Evolutionary conservation across 257 asterid genomes (phyloP).

Genomic region (Nicotiana tabacum): DNA sequence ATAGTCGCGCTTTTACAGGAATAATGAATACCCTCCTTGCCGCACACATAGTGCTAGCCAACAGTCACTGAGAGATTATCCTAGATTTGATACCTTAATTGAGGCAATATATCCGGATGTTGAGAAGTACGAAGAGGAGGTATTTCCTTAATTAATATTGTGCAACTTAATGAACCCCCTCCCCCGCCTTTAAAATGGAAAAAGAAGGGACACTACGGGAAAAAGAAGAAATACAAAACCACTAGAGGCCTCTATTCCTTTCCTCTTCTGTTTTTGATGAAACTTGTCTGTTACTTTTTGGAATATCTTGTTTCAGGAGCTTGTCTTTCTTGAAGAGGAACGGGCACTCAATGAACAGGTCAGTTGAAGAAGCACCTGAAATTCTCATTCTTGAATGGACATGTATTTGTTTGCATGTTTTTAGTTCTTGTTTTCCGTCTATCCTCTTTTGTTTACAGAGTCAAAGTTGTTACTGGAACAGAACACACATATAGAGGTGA

Average conservation of each 20-base stretch:
- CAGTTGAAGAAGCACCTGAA: not conserved
- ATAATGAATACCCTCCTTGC: slow-evolving; percentile 54
- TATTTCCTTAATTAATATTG: slow-evolving; percentile 7
- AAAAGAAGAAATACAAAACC: not conserved
- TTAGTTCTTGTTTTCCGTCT: not conserved
- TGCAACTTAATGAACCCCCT: not conserved
- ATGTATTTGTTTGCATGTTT: not conserved
- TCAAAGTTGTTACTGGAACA: slow-evolving; percentile 1
- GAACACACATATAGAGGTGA: not conserved
- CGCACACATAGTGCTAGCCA: slow-evolving; percentile 47
- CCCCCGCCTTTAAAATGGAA: not conserved
- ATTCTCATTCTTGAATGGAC: not conserved
- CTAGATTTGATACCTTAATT: slow-evolving; percentile 33
- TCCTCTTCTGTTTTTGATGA: not conserved
- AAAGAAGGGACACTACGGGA: not conserved
- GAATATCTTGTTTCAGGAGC: slow-evolving; percentile 26
- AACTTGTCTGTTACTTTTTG: slow-evolving; percentile 1
- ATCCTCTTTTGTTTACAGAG: not conserved
- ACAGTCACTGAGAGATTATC: slow-evolving; percentile 49
- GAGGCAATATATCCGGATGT: slow-evolving; percentile 35
- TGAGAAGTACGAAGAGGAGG: slow-evolving; percentile 43
- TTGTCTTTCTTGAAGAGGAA: slow-evolving; percentile 30
- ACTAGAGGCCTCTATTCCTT: not conserved
- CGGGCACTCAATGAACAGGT: slow-evolving; percentile 34
- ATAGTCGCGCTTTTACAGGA: slow-evolving; percentile 20